phyloP scores from a whole-genome alignment of 495 filamentous ascomycete species.

The Hypoxylon trugodes region DNA sequence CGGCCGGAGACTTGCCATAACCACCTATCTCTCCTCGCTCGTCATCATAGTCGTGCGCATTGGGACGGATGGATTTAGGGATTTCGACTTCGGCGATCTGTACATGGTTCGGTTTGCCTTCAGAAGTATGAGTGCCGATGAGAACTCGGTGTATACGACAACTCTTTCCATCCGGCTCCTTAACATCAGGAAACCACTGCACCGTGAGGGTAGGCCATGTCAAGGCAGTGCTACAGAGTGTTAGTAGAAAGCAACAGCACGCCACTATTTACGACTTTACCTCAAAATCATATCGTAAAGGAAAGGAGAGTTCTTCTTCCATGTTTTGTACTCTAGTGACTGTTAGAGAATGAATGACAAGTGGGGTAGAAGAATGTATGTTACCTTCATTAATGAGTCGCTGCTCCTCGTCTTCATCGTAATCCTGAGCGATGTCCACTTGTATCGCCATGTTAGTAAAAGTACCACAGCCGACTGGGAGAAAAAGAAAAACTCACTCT shows the following conservation, averaged over 20 bases:
- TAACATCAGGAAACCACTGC: constrained; percentile 97
- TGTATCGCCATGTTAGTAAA: constrained; percentile 29
- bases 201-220: constrained; percentile 98
- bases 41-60: constrained; percentile 85
- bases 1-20: constrained; percentile 73
- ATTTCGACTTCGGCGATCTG: constrained; percentile 94
- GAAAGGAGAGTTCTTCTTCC: constrained; percentile 99
- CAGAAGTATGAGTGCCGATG: constrained; percentile 93
- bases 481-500: constrained; percentile 49
- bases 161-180: constrained; percentile 83
- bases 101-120: constrained; percentile 87
- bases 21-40: constrained; percentile 92
- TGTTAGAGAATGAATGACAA: constrained; percentile 23
- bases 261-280: constrained; percentile 44
- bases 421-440: constrained; percentile 69
- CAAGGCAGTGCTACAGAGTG: constrained; percentile 73
- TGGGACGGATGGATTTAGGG: constrained; percentile 77
- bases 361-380: neutral
- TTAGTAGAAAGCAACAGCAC: constrained; percentile 3
- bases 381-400: constrained; percentile 94
- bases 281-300: constrained; percentile 96
- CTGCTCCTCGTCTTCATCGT: constrained; percentile 73
- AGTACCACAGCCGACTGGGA: neutral
- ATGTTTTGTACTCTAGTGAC: constrained; percentile 92
- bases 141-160: constrained; percentile 90